Evolutionary conservation across 441 rosid species (phyloP), one percentile per base, ranked within the genome.

Genomic region (Adansonia rubrostipa): DNA sequence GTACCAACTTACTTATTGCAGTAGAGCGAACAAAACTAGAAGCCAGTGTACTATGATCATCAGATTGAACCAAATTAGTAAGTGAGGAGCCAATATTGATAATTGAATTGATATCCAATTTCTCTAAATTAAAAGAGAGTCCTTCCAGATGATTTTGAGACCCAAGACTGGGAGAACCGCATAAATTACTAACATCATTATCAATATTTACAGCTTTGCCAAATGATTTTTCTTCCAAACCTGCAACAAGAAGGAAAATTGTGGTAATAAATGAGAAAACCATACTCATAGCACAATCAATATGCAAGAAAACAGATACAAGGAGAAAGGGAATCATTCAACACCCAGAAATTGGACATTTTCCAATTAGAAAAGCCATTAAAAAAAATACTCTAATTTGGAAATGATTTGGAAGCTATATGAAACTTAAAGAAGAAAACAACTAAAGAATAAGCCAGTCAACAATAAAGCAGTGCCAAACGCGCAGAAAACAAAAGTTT

Each of bases 81-180:
- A 97, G 89, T 2, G 94, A 88, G 77, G 87, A 78, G 75, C 90
- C 90, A 88, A 92, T 83, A 81, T 88, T 89, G 77, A 81, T 76
- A 33, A 90, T 76, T 68, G 92, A 89, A 75, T 74, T 77, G 67
- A 70, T 76, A 80, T 95, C 93, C 82, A 91, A 77, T 82, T 92
- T 90, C 88, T 95, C 99, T 82, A 92, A 85, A 85, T 86, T 88
- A 86, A 91, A 82, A 58, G 92, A 79, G 69, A 85, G 72, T 24
- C 84, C 89, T 84, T 91, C 95, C 44, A 53, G 83, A 15, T 82
- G 93, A 77, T 80, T 82, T 75, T 88, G 97, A 74, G 92, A 83
- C 76, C 88, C 91, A 69, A 85, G 79, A 85, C 84, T 80, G 50
- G 92, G 96, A 15, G 96, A 94, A 64, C 79, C 84, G 77, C 91